Conservation (phyloP, 2,329 filamentous ascomycete species). For the Ascochyta clinopodiicola region DNA sequence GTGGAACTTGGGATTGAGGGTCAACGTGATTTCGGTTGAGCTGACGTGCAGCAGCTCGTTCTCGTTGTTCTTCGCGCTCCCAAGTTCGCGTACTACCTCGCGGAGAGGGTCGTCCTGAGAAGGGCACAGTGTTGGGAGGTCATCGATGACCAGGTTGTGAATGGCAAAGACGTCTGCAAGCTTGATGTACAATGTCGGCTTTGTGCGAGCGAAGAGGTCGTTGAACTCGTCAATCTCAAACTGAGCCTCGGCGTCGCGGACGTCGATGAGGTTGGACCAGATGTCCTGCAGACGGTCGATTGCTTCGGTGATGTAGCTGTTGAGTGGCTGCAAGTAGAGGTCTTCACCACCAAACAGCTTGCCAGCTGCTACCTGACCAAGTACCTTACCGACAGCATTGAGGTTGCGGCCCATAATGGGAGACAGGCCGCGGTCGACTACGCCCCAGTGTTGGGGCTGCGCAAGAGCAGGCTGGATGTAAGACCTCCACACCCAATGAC, state of each 20-base stretch:
- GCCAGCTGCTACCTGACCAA: slow-evolving; percentile 87
- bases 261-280: slow-evolving; percentile 77
- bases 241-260: slow-evolving; percentile 84
- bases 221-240: slow-evolving; percentile 99
- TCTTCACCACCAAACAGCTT: slow-evolving; percentile 92
- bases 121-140: slow-evolving; percentile 79
- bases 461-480: slow-evolving; percentile 89
- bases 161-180: slow-evolving; percentile 97
- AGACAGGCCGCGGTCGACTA: slow-evolving; percentile 86
- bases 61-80: slow-evolving; percentile 95
- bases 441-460: slow-evolving; percentile 91
- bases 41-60: slow-evolving; percentile 88
- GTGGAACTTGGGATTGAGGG: slow-evolving; percentile 86
- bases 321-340: slow-evolving; percentile 92
- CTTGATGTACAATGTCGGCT: slow-evolving; percentile 99
- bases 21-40: slow-evolving; percentile 88
- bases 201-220: slow-evolving; percentile 93
- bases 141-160: slow-evolving; percentile 82
- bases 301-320: slow-evolving; percentile 86
- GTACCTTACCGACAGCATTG: slow-evolving; percentile 86
- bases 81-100: slow-evolving; percentile 91
- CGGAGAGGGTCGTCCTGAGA: slow-evolving; percentile 84
- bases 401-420: slow-evolving; percentile 94
- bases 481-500: slow-evolving; percentile 91
- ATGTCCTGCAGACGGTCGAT: slow-evolving; percentile 79